Evolutionary conservation across 1,139 yeast species (phyloP).

Genomic region (Taphrina deformans): DNA sequence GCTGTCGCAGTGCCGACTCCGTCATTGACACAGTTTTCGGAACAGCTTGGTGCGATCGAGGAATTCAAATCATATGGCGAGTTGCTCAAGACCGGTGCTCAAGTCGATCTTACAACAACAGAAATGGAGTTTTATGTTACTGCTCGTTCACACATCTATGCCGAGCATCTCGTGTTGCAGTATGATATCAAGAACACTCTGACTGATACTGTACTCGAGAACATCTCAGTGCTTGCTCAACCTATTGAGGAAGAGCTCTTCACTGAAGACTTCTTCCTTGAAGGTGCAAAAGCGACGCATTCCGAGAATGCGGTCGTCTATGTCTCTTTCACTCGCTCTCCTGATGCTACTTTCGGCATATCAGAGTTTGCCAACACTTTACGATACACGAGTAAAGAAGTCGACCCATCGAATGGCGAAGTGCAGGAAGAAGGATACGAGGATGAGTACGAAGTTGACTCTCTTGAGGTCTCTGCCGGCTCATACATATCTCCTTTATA

Average conservation of each 20-base stretch:
- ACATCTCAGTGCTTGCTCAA: conserved; percentile 71
- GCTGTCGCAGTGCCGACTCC: conserved; percentile 42
- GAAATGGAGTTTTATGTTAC: conserved; percentile 92
- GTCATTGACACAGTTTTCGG: conserved; percentile 63
- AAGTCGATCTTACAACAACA: conserved; percentile 74
- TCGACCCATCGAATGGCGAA: conserved; percentile 70
- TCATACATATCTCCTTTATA: conserved; percentile 79
- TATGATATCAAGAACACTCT: conserved; percentile 83
- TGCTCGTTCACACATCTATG: conserved; percentile 78
- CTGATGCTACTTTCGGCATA: conserved; percentile 48
- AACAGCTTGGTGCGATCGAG: conserved; percentile 64
- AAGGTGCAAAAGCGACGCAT: conserved; percentile 72
- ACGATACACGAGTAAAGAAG: conserved; percentile 75
- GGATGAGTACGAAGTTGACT: conserved; percentile 90
- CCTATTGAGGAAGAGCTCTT: conserved; percentile 54
- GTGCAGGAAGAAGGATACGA: conserved; percentile 85
- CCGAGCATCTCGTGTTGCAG: conserved; percentile 71
- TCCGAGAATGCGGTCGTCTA: conserved; percentile 72
- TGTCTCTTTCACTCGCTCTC: conserved; percentile 68
- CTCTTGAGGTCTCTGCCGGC: conserved; percentile 71
- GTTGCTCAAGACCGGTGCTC: conserved; percentile 66
- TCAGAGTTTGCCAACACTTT: conserved; percentile 68
- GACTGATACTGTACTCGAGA: conserved; percentile 71
- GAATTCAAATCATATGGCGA: conserved; percentile 72
- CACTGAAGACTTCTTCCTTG: conserved; percentile 70